phyloP scores from a whole-genome alignment of 306 rosid species.

The Vigna trinervia region DNA sequence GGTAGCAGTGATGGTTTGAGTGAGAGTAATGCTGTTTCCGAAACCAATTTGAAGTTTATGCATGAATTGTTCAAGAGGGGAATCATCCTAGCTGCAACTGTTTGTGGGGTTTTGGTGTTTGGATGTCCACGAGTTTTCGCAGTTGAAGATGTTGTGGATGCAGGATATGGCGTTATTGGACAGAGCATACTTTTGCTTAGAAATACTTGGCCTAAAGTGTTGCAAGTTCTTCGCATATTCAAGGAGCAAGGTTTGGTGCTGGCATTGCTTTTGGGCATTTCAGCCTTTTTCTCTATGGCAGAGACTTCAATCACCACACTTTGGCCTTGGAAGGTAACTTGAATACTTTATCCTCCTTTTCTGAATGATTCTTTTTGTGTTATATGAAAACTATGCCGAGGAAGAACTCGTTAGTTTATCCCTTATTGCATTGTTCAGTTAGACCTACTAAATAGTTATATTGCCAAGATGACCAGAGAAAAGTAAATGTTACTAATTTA shows the following conservation, averaged over 20 bases:
- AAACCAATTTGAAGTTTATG: conserved; percentile 50
- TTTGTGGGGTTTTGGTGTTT: conserved; percentile 70
- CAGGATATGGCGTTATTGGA: conserved; percentile 74
- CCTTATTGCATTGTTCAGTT: background rate
- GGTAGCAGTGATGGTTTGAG: conserved; percentile 45
- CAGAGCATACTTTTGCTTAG: conserved; percentile 73
- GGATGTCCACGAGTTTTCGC: conserved; percentile 74
- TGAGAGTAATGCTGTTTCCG: conserved; percentile 43
- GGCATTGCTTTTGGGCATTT: conserved; percentile 88
- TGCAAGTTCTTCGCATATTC: conserved; percentile 72
- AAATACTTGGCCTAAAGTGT: conserved; percentile 85
- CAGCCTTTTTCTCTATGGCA: conserved; percentile 98
- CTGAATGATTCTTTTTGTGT: conserved; percentile 22
- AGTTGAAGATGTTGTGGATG: conserved; percentile 67
- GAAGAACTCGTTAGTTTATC: background rate
- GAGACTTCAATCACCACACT: conserved; percentile 98
- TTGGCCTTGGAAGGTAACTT: conserved; percentile 99
- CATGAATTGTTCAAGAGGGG: conserved; percentile 61
- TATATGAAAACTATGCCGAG: conserved; percentile 12
- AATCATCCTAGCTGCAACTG: conserved; percentile 67
- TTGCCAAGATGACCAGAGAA: conserved; percentile 28
- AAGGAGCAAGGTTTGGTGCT: conserved; percentile 93
- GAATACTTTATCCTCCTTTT: conserved; percentile 9
- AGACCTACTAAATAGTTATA: background rate
- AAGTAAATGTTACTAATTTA: conserved; percentile 22